Evolutionary conservation across 140 eudicot genomes (phyloP).

Genomic region (Flaveria floridana): DNA sequence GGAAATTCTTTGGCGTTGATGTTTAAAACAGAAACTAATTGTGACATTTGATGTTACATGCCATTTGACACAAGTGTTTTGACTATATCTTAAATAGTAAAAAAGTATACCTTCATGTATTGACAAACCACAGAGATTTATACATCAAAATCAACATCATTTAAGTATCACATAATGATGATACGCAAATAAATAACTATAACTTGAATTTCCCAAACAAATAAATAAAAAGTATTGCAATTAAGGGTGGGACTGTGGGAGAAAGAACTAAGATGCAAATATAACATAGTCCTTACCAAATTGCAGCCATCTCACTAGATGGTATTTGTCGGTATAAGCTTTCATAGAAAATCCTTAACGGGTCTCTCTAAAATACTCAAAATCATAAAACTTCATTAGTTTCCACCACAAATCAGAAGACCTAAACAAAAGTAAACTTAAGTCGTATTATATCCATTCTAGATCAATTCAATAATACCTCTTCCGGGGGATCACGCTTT

Average conservation of each 20-base stretch:
- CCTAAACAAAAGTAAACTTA: background rate
- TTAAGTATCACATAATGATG: background rate
- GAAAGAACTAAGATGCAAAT: background rate
- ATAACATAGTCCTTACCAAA: constrained; percentile 46
- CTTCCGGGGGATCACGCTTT: constrained; percentile 90
- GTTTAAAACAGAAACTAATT: background rate
- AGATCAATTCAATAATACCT: constrained; percentile 43
- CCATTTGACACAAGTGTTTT: background rate
- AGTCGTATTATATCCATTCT: background rate
- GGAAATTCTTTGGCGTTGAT: background rate
- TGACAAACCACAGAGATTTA: background rate
- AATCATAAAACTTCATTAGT: constrained; percentile 17
- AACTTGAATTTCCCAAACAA: background rate
- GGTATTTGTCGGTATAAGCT: constrained; percentile 62
- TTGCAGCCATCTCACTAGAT: constrained; percentile 73
- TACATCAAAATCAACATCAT: constrained; percentile 17
- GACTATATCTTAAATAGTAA: background rate
- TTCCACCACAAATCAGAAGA: background rate
- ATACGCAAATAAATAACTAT: background rate
- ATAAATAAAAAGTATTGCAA: background rate
- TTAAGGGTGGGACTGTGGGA: background rate
- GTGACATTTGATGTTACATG: background rate
- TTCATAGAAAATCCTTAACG: constrained; percentile 86
- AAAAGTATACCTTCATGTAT: background rate
- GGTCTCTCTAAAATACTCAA: constrained; percentile 70